These are phyloP conservation scores for Beta corolliflora DNA, from an alignment of 179 eudicot species.

Conservation along the genomic window DNA sequence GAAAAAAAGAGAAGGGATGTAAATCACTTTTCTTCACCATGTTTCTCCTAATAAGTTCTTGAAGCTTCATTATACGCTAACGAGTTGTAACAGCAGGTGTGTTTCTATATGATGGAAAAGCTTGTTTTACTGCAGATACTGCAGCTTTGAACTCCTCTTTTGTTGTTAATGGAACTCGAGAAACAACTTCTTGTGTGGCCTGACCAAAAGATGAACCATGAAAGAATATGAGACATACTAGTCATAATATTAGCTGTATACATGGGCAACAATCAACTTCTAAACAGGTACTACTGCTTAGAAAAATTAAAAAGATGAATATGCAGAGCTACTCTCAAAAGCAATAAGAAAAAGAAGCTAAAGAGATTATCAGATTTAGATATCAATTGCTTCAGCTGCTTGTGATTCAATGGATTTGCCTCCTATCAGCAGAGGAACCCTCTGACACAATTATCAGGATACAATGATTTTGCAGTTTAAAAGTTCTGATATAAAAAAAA, in stretches of 20 bases:
- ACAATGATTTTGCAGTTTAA: background rate
- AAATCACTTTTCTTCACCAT: slow-evolving; percentile 49
- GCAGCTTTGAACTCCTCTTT: slow-evolving; percentile 82
- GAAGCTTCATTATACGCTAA: slow-evolving; percentile 88
- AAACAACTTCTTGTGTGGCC: slow-evolving; percentile 97
- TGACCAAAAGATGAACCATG: slow-evolving; percentile 24
- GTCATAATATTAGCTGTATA: background rate
- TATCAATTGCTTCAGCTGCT: slow-evolving; percentile 63
- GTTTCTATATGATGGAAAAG: slow-evolving; percentile 83
- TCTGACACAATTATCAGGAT: slow-evolving; percentile 44
- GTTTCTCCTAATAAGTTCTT: slow-evolving; percentile 89
- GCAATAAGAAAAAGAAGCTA: slow-evolving; percentile 14
- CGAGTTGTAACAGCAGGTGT: slow-evolving; percentile 74
- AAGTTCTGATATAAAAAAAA: background rate
- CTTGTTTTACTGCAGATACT: slow-evolving; percentile 82
- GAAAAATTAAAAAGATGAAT: too few species aligned
- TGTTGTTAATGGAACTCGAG: slow-evolving; percentile 88
- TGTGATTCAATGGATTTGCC: slow-evolving; percentile 80
- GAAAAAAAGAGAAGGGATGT: background rate
- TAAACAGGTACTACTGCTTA: background rate
- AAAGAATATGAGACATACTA: slow-evolving; percentile 10
- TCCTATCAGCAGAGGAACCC: slow-evolving; percentile 78
- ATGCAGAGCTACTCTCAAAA: too few species aligned
- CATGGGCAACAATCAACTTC: background rate
- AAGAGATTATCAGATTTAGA: slow-evolving; percentile 69